These are phyloP conservation scores for Thermoascus crustaceus DNA, from an alignment of 2,329 filamentous ascomycete species.

Conservation along the genomic window DNA sequence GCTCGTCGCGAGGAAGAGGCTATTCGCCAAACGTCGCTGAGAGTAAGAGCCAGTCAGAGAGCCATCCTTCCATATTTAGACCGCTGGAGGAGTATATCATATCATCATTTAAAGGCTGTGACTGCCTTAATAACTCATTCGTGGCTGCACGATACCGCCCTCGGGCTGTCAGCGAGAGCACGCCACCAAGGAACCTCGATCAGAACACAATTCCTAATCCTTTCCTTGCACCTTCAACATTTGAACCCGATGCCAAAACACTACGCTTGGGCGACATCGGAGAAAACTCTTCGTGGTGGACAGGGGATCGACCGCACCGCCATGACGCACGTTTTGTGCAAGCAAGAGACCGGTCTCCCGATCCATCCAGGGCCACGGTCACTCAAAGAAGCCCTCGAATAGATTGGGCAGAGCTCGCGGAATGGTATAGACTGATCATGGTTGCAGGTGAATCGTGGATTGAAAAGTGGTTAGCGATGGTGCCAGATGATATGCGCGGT, in stretches of 20 bases:
- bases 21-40: conserved; percentile 15
- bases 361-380: conserved; percentile 35
- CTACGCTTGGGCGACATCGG: conserved; percentile 66
- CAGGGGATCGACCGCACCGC: conserved; percentile 46
- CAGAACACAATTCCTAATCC: conserved; percentile 22
- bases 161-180: conserved; percentile 39
- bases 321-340: conserved; percentile 20
- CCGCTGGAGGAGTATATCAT: conserved; percentile 70
- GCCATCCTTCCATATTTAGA: conserved; percentile 55
- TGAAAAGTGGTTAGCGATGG: conserved; percentile 49
- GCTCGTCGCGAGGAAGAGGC: conserved; percentile 11
- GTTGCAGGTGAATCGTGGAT: conserved; percentile 62
- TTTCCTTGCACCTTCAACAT: conserved; percentile 35
- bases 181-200: conserved; percentile 23
- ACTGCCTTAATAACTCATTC: conserved; percentile 72
- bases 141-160: conserved; percentile 41
- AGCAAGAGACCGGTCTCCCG: conserved; percentile 25
- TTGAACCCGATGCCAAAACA: conserved; percentile 66
- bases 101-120: conserved; percentile 58
- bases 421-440: conserved; percentile 66
- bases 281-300: conserved; percentile 79
- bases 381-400: conserved; percentile 59
- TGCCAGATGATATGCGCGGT: conserved; percentile 23
- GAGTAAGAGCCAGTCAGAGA: conserved; percentile 29
- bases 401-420: conserved; percentile 62